phyloP scores from a whole-genome alignment of 2,329 filamentous ascomycete species.

The Aureobasidium sp. region DNA sequence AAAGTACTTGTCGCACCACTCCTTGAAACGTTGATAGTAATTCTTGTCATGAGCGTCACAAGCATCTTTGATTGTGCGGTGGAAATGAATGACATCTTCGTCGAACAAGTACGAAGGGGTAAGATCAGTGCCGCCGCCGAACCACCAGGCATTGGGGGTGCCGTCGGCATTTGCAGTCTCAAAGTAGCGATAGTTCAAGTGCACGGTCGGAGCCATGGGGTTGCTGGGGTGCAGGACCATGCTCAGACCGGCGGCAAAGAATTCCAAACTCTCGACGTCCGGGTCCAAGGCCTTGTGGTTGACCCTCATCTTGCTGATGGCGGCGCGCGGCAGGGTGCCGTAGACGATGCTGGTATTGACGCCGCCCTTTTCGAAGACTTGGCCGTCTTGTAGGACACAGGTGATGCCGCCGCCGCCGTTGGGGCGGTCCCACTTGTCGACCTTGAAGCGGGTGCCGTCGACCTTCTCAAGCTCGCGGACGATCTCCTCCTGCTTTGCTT shows the following conservation, averaged over 20 bases:
- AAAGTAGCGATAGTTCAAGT: conserved; percentile 98
- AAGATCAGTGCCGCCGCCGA: conserved; percentile 88
- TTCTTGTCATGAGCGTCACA: conserved; percentile 89
- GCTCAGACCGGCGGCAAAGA: conserved; percentile 91
- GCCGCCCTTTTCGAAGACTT: conserved; percentile 95
- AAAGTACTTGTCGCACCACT: conserved; percentile 98
- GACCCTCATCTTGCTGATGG: conserved; percentile 86
- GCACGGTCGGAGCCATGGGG: conserved; percentile 94
- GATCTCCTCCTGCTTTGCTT: conserved; percentile 83
- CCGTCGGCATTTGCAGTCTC: conserved; percentile 85
- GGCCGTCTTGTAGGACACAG: conserved; percentile 90
- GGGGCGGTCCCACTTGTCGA: conserved; percentile 80
- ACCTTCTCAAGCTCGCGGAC: conserved; percentile 74
- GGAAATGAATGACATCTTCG: conserved; percentile 95
- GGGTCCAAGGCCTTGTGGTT: conserved; percentile 87
- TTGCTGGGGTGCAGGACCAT: conserved; percentile 90
- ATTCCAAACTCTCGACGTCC: conserved; percentile 75
- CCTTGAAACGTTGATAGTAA: conserved; percentile 93
- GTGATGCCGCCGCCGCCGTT: conserved; percentile 90
- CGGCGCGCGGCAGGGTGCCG: conserved; percentile 76
- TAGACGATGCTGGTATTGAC: conserved; percentile 95
- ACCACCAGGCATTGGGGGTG: conserved; percentile 89
- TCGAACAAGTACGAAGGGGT: conserved; percentile 94
- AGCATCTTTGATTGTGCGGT: conserved; percentile 82
- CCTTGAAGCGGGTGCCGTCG: conserved; percentile 73